phyloP scores from a whole-genome alignment of 495 filamentous ascomycete genomes.

The Penicillium bovifimosum region DNA sequence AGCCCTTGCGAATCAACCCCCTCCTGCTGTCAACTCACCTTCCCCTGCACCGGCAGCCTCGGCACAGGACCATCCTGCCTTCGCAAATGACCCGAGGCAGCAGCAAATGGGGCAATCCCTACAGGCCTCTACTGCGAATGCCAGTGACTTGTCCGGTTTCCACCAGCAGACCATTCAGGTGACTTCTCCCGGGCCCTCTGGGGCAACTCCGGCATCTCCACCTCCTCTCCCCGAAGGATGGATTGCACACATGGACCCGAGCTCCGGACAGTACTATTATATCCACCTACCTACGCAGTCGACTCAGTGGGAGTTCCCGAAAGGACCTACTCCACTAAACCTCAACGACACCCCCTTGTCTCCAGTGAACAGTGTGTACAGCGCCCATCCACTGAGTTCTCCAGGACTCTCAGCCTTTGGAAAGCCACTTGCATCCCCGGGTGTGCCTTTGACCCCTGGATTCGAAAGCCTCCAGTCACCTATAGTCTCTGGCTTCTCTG shows the following conservation, averaged over 20 bases:
- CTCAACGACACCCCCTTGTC: constrained; percentile 74
- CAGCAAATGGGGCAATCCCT: constrained; percentile 38
- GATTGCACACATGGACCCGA: constrained; percentile 95
- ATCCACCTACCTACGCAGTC: constrained; percentile 94
- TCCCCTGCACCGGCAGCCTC: constrained; percentile 36
- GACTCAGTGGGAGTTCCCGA: constrained; percentile 98
- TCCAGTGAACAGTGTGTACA: constrained; percentile 72
- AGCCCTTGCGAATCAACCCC: constrained; percentile 23
- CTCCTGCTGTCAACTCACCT: constrained; percentile 22
- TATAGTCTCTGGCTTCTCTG: constrained; percentile 63
- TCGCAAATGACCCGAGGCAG: constrained; percentile 67
- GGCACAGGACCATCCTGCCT: constrained; percentile 70
- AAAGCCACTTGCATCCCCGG: constrained; percentile 72
- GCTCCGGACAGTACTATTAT: constrained; percentile 96
- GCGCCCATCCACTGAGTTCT: constrained; percentile 65
- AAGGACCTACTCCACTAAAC: constrained; percentile 78
- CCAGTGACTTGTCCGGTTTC: constrained; percentile 27
- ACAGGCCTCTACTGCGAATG: constrained; percentile 33
- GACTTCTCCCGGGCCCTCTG: constrained; percentile 47
- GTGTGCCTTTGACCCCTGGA: constrained; percentile 66
- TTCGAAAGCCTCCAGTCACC: constrained; percentile 71
- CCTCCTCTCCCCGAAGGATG: constrained; percentile 94
- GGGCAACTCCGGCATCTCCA: constrained; percentile 68
- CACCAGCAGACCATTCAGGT: constrained; percentile 27
- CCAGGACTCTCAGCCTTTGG: constrained; percentile 64